These are phyloP conservation scores for Paramecium biaurelia DNA, from an alignment of 73 alveolate genomes.

Conservation along the genomic window DNA sequence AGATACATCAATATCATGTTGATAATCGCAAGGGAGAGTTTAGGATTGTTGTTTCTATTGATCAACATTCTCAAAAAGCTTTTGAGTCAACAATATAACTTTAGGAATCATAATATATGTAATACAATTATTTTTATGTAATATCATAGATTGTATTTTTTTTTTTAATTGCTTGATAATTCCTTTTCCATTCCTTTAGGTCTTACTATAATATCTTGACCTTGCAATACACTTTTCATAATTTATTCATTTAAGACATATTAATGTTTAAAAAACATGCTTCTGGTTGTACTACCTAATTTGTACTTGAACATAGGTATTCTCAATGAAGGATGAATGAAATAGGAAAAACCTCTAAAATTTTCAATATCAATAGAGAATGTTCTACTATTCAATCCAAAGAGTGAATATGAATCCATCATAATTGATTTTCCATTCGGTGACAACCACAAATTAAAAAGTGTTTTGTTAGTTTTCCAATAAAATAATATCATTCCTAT, in stretches of 20 bases:
- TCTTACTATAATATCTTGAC: not conserved
- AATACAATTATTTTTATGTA: not conserved
- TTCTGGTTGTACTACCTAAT: not conserved
- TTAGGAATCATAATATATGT: not conserved
- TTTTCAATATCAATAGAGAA: not conserved
- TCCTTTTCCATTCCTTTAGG: conserved; percentile 8
- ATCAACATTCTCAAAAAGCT: not conserved
- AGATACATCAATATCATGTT: not conserved
- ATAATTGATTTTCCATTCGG: not conserved
- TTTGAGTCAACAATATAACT: not conserved
- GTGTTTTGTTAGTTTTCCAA: conserved; percentile 2
- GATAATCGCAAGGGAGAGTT: not conserved
- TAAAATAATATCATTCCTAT: not conserved
- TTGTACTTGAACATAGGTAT: not conserved
- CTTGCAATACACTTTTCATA: not conserved
- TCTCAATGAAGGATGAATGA: not conserved
- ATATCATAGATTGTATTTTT: not conserved
- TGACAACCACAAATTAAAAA: not conserved
- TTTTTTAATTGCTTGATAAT: not conserved
- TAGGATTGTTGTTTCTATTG: not conserved
- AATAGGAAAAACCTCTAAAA: not conserved
- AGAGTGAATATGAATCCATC: not conserved
- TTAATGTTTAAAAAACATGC: conserved; percentile 1
- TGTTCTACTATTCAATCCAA: not conserved
- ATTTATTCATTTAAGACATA: not conserved